Evolutionary conservation across 2,329 filamentous ascomycete species (phyloP), one percentile per base, ranked within the genome.

Genomic region (Fusarium oligoseptatum): DNA sequence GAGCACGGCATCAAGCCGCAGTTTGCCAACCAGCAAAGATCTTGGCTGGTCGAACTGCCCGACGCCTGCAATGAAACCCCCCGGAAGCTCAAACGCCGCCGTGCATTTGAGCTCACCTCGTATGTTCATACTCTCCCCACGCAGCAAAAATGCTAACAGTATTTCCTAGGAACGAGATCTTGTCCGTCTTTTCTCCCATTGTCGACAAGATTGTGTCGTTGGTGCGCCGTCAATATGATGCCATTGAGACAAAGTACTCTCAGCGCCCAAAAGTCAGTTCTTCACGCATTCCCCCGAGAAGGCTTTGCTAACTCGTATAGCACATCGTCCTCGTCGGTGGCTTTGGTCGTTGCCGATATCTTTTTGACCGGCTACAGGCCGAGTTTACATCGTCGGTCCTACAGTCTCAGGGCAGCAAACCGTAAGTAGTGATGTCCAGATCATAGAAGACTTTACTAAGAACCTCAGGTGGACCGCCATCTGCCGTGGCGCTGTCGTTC

Each of bases 301-400:
- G n/a, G 3, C 4, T 56, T 4, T 15, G 6, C 32, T 68, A 5
- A 69, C 22, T 10, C 5, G 1, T 0, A 2, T 15, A 85, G 84
- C 82, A 81, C 27, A 62, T 86, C 6, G 76, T 85, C 2, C 77
- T 86, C 0, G 84, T 83, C 0, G 84, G 85, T 0, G 85, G 84
- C 0, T 82, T 86, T 6, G 84, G 85, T 0, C 71, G 80, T 2
- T 82, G 77, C 15, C 36, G 57, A 0, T 84, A 82, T 6, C 66
- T 86, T 0, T 73, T 68, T 12, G 48, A 68, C 3, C 64, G 65
- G 0, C 60, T 86, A 0, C 66, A 69, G 0, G 20, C 36, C 0
- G 4, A 5, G 0, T 27, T 78, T 0, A 41, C 8, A 9, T 71
- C 64, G 1, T 76, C 75, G 0, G 60, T 86, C 2, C 66, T 85